Percentiles rank a stretch among this genome's conserved stretches.
These are phyloP conservation scores for Sungouiozyma ichnusensis DNA, from an alignment of 805 yeast species.

Conservation along the genomic window DNA sequence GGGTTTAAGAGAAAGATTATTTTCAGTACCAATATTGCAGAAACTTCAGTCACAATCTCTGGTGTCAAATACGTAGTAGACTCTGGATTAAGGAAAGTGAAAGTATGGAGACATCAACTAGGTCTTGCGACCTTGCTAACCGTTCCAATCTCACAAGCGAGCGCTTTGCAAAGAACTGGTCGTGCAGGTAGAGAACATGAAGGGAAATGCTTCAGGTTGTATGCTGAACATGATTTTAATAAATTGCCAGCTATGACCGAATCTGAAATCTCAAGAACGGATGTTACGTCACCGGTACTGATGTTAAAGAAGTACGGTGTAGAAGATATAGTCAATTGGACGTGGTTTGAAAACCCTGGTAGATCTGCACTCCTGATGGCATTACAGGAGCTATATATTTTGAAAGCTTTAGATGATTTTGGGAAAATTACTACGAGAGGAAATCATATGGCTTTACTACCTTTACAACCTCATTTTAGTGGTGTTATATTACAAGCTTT, in stretches of 20 bases:
- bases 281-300: constrained; percentile 72
- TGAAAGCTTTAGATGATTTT: constrained; percentile 65
- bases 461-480: constrained; percentile 85
- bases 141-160: constrained; percentile 85
- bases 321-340: constrained; percentile 73
- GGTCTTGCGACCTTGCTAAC: constrained; percentile 90
- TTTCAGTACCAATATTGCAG: constrained; percentile 92
- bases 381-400: constrained; percentile 61
- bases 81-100: constrained; percentile 84
- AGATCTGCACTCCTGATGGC: constrained; percentile 66
- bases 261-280: constrained; percentile 84
- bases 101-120: constrained; percentile 87
- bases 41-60: constrained; percentile 91
- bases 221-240: constrained; percentile 59
- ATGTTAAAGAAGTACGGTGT: constrained; percentile 78
- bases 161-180: constrained; percentile 92
- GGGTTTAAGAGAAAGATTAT: constrained; percentile 73
- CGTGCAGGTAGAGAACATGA: constrained; percentile 98
- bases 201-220: constrained; percentile 83
- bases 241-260: constrained; percentile 72
- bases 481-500: constrained; percentile 71
- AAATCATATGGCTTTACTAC: constrained; percentile 76
- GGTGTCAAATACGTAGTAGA: constrained; percentile 92
- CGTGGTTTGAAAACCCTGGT: constrained; percentile 91
- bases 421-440: constrained; percentile 78